These are phyloP conservation scores for Crithidia expoeki DNA, from an alignment of 208 protist species.

Conservation along the genomic window DNA sequence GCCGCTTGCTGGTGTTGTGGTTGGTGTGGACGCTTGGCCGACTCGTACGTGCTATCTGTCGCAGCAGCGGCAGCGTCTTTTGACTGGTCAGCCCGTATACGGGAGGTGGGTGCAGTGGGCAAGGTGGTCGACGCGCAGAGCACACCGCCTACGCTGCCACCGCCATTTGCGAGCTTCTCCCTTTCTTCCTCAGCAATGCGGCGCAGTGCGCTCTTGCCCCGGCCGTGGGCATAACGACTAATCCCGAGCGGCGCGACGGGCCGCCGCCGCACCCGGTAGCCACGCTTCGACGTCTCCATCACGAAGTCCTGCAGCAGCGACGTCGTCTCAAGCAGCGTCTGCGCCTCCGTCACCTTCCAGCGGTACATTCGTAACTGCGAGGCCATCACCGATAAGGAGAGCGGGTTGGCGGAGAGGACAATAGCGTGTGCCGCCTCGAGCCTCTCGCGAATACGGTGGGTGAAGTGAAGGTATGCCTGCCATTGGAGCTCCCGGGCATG, in stretches of 20 bases:
- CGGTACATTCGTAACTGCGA: slow-evolving; percentile 86
- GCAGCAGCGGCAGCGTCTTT: background rate
- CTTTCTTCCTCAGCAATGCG: slow-evolving; percentile 23
- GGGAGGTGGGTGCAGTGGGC: background rate
- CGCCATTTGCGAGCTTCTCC: slow-evolving; percentile 5
- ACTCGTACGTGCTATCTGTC: background rate
- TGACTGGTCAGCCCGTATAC: background rate
- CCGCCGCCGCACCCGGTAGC: slow-evolving; percentile 48
- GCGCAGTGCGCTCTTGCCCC: slow-evolving; percentile 31
- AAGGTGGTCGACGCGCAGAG: background rate
- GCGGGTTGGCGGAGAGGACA: slow-evolving; percentile 78
- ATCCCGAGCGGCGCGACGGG: slow-evolving; percentile 12
- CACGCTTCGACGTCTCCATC: slow-evolving; percentile 35
- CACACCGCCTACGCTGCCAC: slow-evolving; percentile 3
- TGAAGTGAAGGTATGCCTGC: slow-evolving; percentile 60
- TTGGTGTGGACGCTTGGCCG: background rate
- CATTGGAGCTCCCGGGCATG: slow-evolving; percentile 43
- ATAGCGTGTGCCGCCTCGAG: slow-evolving; percentile 53
- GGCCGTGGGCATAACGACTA: slow-evolving; percentile 50
- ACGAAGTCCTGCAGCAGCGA: slow-evolving; percentile 61
- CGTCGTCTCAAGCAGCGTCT: slow-evolving; percentile 67
- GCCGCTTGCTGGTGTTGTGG: background rate
- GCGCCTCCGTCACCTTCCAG: slow-evolving; percentile 79
- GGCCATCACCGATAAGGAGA: slow-evolving; percentile 77
- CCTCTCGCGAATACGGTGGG: slow-evolving; percentile 60